phyloP scores from a whole-genome alignment of 805 yeast genomes.

The Yamadazyma akitaensis region DNA sequence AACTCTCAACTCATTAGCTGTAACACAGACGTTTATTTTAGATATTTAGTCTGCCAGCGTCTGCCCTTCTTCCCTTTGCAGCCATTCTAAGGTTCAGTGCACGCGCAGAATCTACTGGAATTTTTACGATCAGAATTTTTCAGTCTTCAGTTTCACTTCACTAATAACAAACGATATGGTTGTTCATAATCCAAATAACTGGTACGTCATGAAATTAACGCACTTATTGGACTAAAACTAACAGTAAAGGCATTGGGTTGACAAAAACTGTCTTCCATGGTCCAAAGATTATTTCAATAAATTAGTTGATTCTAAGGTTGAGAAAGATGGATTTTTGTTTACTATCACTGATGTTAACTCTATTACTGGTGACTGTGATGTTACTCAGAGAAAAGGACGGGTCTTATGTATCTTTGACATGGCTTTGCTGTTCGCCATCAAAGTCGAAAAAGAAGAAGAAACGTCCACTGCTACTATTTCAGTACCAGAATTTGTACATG shows the following conservation, averaged over 20 bases:
- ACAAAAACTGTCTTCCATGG: slow-evolving; percentile 66
- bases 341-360: slow-evolving; percentile 40
- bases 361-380: slow-evolving; percentile 71
- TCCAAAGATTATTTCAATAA: slow-evolving; percentile 48
- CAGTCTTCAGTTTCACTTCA: background rate
- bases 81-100: background rate
- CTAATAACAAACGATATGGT: slow-evolving; percentile 41
- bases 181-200: slow-evolving; percentile 69
- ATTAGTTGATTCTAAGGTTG: slow-evolving; percentile 27
- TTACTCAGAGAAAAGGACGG: slow-evolving; percentile 79
- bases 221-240: background rate
- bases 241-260: slow-evolving; percentile 63
- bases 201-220: slow-evolving; percentile 35
- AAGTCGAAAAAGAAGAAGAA: slow-evolving; percentile 37
- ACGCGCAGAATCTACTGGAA: slow-evolving; percentile 9
- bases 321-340: slow-evolving; percentile 22
- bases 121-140: slow-evolving; percentile 5
- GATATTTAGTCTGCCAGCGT: too few relatives aligned
- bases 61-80: background rate
- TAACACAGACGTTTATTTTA: too few relatives aligned
- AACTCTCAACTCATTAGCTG: too few relatives aligned
- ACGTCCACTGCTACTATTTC: slow-evolving; percentile 41
- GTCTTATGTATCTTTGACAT: slow-evolving; percentile 73
- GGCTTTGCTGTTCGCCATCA: slow-evolving; percentile 47
- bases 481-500: slow-evolving; percentile 73